Percentiles rank a stretch among this genome's conserved stretches.
Conservation (phyloP, 345 rosid genomes). For the Citrus australasica region DNA sequence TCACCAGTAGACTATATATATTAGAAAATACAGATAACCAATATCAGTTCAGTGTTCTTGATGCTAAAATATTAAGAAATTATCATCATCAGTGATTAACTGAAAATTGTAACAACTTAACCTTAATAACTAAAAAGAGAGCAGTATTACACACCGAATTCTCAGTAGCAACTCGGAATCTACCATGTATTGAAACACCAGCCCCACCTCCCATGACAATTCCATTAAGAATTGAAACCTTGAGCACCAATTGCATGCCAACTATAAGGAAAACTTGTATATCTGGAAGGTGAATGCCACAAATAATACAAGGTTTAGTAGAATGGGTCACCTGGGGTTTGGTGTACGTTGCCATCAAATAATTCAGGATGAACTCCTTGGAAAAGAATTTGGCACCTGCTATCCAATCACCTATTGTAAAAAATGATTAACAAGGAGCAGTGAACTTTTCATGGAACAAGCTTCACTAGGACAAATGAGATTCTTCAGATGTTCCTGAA, state of each 20-base stretch:
- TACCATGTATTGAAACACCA: slow-evolving; percentile 73
- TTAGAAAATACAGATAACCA: not conserved
- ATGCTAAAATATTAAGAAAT: not conserved
- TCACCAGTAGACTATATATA: not conserved
- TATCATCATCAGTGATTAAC: not conserved
- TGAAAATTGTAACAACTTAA: not conserved
- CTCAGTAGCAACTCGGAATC: slow-evolving; percentile 78
- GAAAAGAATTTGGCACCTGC: slow-evolving; percentile 44
- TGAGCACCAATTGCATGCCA: slow-evolving; percentile 6
- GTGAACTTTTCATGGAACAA: not conserved
- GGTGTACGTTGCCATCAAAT: slow-evolving; percentile 61
- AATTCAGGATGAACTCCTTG: slow-evolving; percentile 56
- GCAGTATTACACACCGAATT: slow-evolving; percentile 44
- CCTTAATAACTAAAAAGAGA: not conserved
- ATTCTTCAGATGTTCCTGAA: not conserved
- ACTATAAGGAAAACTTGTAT: not conserved
- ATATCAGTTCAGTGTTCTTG: not conserved
- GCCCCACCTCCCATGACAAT: slow-evolving; percentile 90
- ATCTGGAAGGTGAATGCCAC: not conserved
- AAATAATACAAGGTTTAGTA: not conserved
- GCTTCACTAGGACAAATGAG: not conserved
- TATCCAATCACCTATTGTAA: slow-evolving; percentile 54
- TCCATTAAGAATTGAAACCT: slow-evolving; percentile 81
- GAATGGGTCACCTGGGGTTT: slow-evolving; percentile 57
- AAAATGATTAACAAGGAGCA: not conserved